Percentiles rank a stretch among this genome's conserved stretches.
These are phyloP conservation scores for Tulasnella calospora DNA, from an alignment of 768 basidiomycete genomes.

Conservation along the genomic window DNA sequence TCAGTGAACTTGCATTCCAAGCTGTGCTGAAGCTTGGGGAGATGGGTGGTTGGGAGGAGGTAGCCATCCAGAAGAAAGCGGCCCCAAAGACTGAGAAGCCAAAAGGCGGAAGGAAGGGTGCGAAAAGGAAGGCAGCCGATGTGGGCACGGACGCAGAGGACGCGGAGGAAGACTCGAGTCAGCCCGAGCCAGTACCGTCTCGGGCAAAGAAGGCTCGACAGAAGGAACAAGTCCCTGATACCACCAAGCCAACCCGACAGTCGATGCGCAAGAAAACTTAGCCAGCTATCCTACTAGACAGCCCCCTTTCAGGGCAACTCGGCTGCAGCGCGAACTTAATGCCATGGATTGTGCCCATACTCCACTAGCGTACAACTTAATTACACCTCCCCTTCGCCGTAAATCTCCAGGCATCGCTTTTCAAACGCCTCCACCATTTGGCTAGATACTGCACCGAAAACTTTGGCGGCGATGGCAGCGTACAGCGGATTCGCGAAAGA, in stretches of 20 bases:
- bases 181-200: background rate
- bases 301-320: background rate
- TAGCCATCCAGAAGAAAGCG: background rate
- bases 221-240: background rate
- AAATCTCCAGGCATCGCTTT: slow-evolving; percentile 67
- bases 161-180: background rate
- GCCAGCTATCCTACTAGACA: background rate
- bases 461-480: slow-evolving; percentile 71
- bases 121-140: background rate
- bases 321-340: background rate
- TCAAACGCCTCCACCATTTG: slow-evolving; percentile 94
- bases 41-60: slow-evolving; percentile 69
- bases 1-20: slow-evolving; percentile 59
- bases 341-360: background rate
- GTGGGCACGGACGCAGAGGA: background rate
- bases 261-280: background rate
- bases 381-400: slow-evolving; percentile 43
- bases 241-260: background rate
- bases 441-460: slow-evolving; percentile 81
- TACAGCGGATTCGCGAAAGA: slow-evolving; percentile 84
- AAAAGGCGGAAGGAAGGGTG: background rate
- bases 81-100: background rate
- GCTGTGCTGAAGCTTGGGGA: slow-evolving; percentile 57
- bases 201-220: slow-evolving; percentile 1
- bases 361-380: background rate